phyloP scores from a whole-genome alignment of 306 rosid species.

The Elaeagnus macrophylla region DNA sequence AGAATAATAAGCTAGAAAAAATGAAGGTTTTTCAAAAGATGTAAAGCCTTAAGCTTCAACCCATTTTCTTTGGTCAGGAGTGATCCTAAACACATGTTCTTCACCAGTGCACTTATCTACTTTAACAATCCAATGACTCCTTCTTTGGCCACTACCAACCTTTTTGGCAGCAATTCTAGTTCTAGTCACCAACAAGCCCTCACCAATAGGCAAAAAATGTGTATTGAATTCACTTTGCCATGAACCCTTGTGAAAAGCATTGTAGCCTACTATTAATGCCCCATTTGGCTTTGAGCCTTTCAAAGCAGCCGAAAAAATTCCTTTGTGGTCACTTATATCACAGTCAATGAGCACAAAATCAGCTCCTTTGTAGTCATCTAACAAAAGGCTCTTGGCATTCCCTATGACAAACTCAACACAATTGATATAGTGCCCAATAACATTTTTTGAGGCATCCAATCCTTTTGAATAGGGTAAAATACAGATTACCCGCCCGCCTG shows the following conservation, averaged over 20 bases:
- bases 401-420: slow-evolving; percentile 32
- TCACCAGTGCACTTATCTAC: slow-evolving; percentile 41
- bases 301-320: slow-evolving; percentile 31
- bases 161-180: slow-evolving; percentile 7
- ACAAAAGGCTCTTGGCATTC: slow-evolving; percentile 23
- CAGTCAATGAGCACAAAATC: slow-evolving; percentile 54
- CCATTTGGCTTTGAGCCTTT: slow-evolving; percentile 25
- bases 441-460: slow-evolving; percentile 13
- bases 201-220: slow-evolving; percentile 46
- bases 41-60: slow-evolving; percentile 14
- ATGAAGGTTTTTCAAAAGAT: no score
- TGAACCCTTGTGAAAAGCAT: slow-evolving; percentile 29
- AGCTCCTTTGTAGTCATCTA: slow-evolving; percentile 29
- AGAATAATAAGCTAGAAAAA: no score
- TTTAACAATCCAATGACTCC: slow-evolving; percentile 38
- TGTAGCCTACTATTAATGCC: slow-evolving; percentile 37
- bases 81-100: slow-evolving; percentile 44
- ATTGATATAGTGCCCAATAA: slow-evolving; percentile 21
- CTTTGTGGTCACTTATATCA: slow-evolving; percentile 26
- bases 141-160: slow-evolving; percentile 10
- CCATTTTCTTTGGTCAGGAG: slow-evolving; percentile 19
- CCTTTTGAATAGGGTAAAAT: slow-evolving; percentile 8
- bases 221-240: slow-evolving; percentile 23
- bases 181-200: slow-evolving; percentile 37
- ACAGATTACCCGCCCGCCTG: slow-evolving; percentile 36